Evolutionary conservation across 495 filamentous ascomycete genomes (phyloP), one percentile per base, ranked within the genome.

Genomic region (Penicillium parvum): DNA sequence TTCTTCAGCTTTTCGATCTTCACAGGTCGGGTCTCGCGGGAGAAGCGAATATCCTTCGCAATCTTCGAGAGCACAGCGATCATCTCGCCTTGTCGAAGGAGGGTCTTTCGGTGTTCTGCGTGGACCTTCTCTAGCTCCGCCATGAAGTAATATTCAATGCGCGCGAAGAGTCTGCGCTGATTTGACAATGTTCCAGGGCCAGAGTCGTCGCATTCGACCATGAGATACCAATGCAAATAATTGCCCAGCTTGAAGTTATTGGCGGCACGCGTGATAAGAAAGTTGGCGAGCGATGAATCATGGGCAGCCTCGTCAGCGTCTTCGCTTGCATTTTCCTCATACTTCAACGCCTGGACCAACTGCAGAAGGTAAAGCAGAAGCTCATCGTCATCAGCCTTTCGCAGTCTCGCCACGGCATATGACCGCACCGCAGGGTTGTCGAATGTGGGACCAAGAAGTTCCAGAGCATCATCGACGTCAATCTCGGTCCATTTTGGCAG

Each of bases 191-290:
- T 86, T 8, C 83, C 80, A 5, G 78, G 77, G 39, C 79, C 84
- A 39, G 81, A 76, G 53, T 96, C 90, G 55, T 96, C 91, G 26
- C 83, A 88, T 62, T 99, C 94, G 3, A 97, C 94, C 81, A 96
- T 96, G 1, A 99, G 73, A 60, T 97, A 99, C 92, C 92, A 99
- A 63, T 94, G 88, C 33, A 99, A 78, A 59, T 88, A 96, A 58
- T 92, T 99, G 4, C 90, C 92, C 1, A 99, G 77, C 40, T 85
- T 85, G 52, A 94, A 82, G 52, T 91, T 96, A 39, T 83, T 77
- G 10, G 84, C 81, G 7, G 94, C 91, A 23, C 94, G 76, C 0
- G 79, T 77, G 37, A 99, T 90, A 8, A 99, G 75, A 61, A 99
- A 97, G 28, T 79, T 78, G 12, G 89, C 94, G 6, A 99, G 72